A percentile compares a stretch with the other conserved stretches of the same genome.
Conservation (phyloP, 495 filamentous ascomycete species). For the Choiromyces venosus region DNA sequence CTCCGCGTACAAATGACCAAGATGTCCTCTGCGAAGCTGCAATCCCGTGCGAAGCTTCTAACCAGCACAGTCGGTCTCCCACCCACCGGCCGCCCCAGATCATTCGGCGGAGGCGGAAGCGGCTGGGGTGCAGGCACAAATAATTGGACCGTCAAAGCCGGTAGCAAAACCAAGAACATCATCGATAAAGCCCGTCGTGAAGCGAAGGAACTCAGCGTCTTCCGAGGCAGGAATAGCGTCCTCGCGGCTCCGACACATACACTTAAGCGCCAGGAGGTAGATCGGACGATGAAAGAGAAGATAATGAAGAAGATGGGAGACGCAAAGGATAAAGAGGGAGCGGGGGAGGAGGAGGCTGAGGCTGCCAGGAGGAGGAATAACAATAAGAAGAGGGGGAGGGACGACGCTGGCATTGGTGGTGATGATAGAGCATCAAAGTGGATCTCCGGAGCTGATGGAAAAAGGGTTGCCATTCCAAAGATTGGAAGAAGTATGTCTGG, state of each 20-base stretch:
- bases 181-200: conserved; percentile 34
- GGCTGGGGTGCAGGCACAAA: conserved; percentile 29
- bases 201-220: conserved; percentile 35
- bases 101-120: conserved; percentile 20
- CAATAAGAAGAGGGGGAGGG: conserved; percentile 41
- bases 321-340: conserved; percentile 62
- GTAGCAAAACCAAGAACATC: conserved; percentile 41
- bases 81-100: conserved; percentile 12
- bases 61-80: conserved; percentile 25
- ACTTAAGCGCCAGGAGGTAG: conserved; percentile 20
- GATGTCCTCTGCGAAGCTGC: conserved; percentile 26
- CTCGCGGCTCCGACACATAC: conserved; percentile 30
- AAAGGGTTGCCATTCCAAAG: conserved; percentile 6
- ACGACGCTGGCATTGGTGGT: not conserved
- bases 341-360: conserved; percentile 93
- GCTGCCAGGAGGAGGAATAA: conserved; percentile 64
- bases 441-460: conserved; percentile 16
- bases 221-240: conserved; percentile 28
- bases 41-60: conserved; percentile 23
- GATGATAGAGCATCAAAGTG: conserved; percentile 8
- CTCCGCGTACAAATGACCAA: conserved; percentile 31
- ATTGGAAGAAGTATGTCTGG: not conserved
- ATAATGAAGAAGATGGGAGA: conserved; percentile 50
- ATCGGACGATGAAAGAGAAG: conserved; percentile 22
- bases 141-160: conserved; percentile 29